Conservation (phyloP, 768 basidiomycete species). For the Boletus sp. region DNA sequence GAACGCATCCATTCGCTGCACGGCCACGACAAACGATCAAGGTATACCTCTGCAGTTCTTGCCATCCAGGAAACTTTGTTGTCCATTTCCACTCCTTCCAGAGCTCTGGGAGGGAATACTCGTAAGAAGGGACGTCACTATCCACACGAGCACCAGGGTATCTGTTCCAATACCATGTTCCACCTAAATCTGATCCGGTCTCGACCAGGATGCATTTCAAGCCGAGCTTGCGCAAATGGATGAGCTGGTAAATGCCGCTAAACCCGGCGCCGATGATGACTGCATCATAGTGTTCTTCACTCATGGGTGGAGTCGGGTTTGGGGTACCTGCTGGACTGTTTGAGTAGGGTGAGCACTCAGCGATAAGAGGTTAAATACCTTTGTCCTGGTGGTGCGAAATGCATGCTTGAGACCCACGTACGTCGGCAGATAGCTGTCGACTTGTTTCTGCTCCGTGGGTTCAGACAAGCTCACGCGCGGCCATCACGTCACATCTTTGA, state of each 20-base stretch:
- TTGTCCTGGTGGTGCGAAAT: neutral
- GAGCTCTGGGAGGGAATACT: conserved; percentile 8
- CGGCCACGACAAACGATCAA: neutral
- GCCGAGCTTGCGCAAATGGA: conserved; percentile 9
- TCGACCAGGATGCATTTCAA: conserved; percentile 6
- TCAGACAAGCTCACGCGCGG: neutral
- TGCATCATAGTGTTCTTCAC: conserved; percentile 6
- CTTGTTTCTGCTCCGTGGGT: neutral
- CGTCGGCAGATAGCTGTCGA: neutral
- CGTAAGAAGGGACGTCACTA: conserved; percentile 6
- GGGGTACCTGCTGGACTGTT: neutral
- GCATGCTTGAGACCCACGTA: neutral
- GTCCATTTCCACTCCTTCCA: conserved; percentile 15
- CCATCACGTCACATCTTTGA: neutral
- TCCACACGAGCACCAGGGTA: conserved; percentile 14
- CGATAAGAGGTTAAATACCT: neutral
- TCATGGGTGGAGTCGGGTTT: neutral
- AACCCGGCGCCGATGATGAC: conserved; percentile 12
- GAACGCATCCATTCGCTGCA: neutral
- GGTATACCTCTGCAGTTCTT: conserved; percentile 2
- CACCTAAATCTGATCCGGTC: conserved; percentile 6
- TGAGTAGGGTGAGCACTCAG: neutral
- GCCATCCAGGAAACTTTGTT: conserved; percentile 6
- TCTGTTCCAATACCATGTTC: conserved; percentile 12
- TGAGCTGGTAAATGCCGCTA: conserved; percentile 8